Evolutionary conservation across 2,329 filamentous ascomycete genomes (phyloP).

Genomic region (Aspergillus sp.): DNA sequence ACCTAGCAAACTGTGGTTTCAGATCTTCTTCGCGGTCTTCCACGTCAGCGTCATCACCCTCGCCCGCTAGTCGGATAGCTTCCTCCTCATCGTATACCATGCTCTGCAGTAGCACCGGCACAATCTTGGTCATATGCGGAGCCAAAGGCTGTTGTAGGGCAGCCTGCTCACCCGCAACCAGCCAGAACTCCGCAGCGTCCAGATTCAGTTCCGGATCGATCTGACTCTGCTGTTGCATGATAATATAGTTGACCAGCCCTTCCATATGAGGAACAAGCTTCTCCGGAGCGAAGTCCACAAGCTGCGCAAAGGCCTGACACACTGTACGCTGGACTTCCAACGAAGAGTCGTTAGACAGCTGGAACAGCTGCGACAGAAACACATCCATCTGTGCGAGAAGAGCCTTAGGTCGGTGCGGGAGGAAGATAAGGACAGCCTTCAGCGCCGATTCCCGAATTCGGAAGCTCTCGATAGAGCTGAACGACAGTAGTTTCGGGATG

Average conservation of each 20-base stretch:
- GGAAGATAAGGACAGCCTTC: conserved; percentile 86
- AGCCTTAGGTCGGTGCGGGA: conserved; percentile 78
- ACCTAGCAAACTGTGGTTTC: conserved; percentile 85
- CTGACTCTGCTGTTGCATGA: conserved; percentile 77
- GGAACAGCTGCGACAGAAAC: conserved; percentile 79
- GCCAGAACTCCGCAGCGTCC: conserved; percentile 97
- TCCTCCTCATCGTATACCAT: conserved; percentile 98
- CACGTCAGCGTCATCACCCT: conserved; percentile 84
- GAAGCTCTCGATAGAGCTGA: conserved; percentile 72
- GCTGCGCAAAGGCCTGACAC: conserved; percentile 86
- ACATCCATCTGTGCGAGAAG: conserved; percentile 77
- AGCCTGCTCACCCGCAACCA: conserved; percentile 85
- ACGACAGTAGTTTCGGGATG: conserved; percentile 85
- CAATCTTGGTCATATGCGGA: conserved; percentile 78
- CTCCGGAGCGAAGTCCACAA: conserved; percentile 87
- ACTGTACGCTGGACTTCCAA: conserved; percentile 88
- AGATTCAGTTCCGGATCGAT: conserved; percentile 87
- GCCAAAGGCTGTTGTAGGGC: conserved; percentile 73
- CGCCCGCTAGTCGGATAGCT: conserved; percentile 77
- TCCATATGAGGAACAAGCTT: conserved; percentile 86
- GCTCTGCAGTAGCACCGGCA: conserved; percentile 85
- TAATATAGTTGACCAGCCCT: conserved; percentile 88
- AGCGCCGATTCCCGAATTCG: conserved; percentile 80
- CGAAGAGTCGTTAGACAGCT: conserved; percentile 72
- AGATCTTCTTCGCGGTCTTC: conserved; percentile 91